Evolutionary conservation across 352 stramenopile genomes (phyloP), one percentile per base, ranked within the genome.

Genomic region (Globisporangium viniferum): DNA sequence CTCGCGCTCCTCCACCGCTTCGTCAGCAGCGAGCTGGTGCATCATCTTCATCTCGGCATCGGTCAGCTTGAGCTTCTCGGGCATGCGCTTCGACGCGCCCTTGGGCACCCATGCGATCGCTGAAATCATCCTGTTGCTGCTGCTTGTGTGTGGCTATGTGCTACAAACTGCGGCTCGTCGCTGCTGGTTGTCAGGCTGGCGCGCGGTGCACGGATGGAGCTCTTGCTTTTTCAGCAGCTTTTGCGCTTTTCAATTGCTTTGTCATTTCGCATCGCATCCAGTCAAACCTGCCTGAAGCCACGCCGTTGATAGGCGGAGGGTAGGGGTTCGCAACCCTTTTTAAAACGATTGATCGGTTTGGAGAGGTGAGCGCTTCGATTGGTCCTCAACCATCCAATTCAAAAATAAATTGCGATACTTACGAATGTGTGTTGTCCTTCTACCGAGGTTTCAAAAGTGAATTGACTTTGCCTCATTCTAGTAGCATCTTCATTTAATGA

Each of bases 51-150:
- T 73, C 71, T 96, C 89, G 18, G 85, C 75, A 48, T 93, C 80
- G n/a, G 87, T 93, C 15, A 95, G 76, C 75, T 93, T 89, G 61
- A 93, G 85, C 78, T 94, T 94, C 67, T 94, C 86, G 8, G 89
- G 89, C 64, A 88, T 80, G 76, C 86, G 80, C 71, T 76, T 81
- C 39, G 78, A 83, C 66, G 78, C 77, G 24, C 79, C 77, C 51
- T 78, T 78, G 35, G 77, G 81, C 72, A 89, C 80, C 80, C 80
- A 89, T 64, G 80, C 76, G 48, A 89, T 65, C 56, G 78, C 78
- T 27, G 80, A 89, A 68, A 89, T 89, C 78, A 89, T 89, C 15
- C 10, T 73, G 27, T 24, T 69, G 27, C 27, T 74, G 14, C 44
- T 58, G 3, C 15, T 54, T 24, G 24, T 24, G 18, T 29, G n/a